These are phyloP conservation scores for Syncephalastrum contaminatum DNA, from an alignment of 371 early-diverging fungal species.

Conservation along the genomic window DNA sequence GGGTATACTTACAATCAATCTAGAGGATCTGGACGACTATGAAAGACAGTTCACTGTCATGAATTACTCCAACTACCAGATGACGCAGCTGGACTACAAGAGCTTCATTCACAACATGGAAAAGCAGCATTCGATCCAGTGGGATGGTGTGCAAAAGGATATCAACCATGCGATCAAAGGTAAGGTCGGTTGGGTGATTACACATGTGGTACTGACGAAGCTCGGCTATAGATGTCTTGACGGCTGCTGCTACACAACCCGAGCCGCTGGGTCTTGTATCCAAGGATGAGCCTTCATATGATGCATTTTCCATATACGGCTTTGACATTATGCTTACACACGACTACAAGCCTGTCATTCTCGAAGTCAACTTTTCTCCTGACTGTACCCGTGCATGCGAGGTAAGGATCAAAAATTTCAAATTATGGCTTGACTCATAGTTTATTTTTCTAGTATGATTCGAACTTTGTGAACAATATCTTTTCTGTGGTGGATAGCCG, in stretches of 20 bases:
- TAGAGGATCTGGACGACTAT: conserved; percentile 52
- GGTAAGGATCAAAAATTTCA: conserved; percentile 16
- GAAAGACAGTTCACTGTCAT: conserved; percentile 62
- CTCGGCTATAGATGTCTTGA: conserved; percentile 36
- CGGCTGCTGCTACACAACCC: conserved; percentile 44
- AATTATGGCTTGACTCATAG: not conserved
- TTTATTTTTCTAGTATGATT: conserved; percentile 35
- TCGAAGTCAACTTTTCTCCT: conserved; percentile 58
- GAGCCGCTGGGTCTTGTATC: conserved; percentile 48
- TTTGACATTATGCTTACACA: conserved; percentile 59
- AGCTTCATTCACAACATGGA: conserved; percentile 61
- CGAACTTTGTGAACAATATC: conserved; percentile 57
- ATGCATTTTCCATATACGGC: conserved; percentile 54
- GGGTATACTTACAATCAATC: not conserved
- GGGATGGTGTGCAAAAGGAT: conserved; percentile 47
- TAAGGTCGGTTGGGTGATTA: conserved; percentile 9
- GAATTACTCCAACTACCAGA: conserved; percentile 56
- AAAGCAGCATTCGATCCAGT: conserved; percentile 50
- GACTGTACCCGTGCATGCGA: conserved; percentile 59
- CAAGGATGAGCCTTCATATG: conserved; percentile 22
- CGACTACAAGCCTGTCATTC: conserved; percentile 48
- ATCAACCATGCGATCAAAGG: conserved; percentile 53
- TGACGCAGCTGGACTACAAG: conserved; percentile 58
- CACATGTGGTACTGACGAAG: not conserved
- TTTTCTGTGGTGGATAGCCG: conserved; percentile 48